Evolutionary conservation across 805 yeast genomes (phyloP).

Genomic region (Saturnispora dispora): DNA sequence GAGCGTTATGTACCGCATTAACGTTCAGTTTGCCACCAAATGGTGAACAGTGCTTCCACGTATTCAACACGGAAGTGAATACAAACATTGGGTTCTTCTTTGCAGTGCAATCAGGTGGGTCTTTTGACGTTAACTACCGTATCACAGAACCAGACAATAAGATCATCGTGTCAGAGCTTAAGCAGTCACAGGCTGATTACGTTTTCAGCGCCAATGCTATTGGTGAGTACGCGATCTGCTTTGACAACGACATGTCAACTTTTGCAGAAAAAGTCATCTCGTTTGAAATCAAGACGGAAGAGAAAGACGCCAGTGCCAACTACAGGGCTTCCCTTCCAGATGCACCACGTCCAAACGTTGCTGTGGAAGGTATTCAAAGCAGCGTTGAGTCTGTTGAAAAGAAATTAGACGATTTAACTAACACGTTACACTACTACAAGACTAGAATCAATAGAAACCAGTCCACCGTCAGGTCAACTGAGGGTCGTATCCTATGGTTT

Average conservation of each 20-base stretch:
- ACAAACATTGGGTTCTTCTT: conserved; percentile 65
- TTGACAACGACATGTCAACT: conserved; percentile 72
- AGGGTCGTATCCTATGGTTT: conserved; percentile 52
- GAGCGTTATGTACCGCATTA: conserved; percentile 41
- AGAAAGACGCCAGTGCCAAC: conserved; percentile 13
- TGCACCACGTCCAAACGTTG: conserved; percentile 44
- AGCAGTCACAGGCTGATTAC: conserved; percentile 75
- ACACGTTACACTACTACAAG: conserved; percentile 70
- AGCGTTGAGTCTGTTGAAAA: conserved; percentile 51
- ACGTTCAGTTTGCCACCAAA: conserved; percentile 71
- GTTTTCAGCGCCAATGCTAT: conserved; percentile 49
- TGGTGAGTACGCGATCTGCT: conserved; percentile 88
- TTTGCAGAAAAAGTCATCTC: conserved; percentile 77
- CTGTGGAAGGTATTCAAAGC: conserved; percentile 45
- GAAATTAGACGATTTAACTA: conserved; percentile 48
- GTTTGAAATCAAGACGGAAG: conserved; percentile 58
- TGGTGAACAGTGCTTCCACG: conserved; percentile 63
- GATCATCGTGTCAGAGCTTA: conserved; percentile 42
- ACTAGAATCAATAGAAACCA: conserved; percentile 89
- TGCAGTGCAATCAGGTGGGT: conserved; percentile 76
- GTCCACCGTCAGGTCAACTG: conserved; percentile 63
- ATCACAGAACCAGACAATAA: conserved; percentile 50
- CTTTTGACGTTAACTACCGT: conserved; percentile 69
- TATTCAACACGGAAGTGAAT: conserved; percentile 50
- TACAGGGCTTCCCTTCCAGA: conserved; percentile 57